phyloP scores from a whole-genome alignment of 2,329 filamentous ascomycete genomes.

The Fusarium sp. region DNA sequence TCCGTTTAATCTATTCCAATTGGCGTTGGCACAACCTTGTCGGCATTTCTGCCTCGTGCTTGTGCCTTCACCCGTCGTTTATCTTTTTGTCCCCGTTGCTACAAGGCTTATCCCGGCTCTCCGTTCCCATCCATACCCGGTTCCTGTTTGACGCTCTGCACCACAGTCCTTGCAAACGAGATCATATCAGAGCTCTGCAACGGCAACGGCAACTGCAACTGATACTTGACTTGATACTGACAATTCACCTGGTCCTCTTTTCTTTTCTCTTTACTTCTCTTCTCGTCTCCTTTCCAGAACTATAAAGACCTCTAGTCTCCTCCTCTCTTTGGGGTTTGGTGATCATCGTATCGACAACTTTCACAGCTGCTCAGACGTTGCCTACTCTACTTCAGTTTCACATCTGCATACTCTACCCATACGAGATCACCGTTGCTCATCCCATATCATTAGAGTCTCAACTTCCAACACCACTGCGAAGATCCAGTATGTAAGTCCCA shows the following conservation, averaged over 20 bases:
- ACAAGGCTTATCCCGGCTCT: constrained; percentile 36
- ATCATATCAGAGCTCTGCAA: constrained; percentile 28
- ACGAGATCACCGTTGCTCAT: not conserved
- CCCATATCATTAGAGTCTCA: constrained; percentile 9
- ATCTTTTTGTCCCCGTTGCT: constrained; percentile 36
- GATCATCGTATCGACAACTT: constrained; percentile 7
- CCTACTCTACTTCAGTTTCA: constrained; percentile 1
- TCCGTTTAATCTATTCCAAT: constrained; percentile 39
- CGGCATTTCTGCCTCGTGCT: constrained; percentile 39
- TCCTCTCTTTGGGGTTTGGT: constrained; percentile 11
- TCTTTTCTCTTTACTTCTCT: too few relatives aligned
- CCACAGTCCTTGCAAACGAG: constrained; percentile 37
- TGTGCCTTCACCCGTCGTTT: constrained; percentile 36
- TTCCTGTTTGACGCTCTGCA: too few relatives aligned
- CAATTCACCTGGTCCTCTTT: constrained; percentile 14
- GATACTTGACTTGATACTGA: not conserved
- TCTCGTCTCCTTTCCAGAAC: constrained; percentile 10
- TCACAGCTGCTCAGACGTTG: constrained; percentile 8
- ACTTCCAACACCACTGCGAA: not conserved
- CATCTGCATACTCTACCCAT: constrained; percentile 2
- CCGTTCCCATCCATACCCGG: constrained; percentile 29
- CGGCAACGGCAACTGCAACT: constrained; percentile 16
- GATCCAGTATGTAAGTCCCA: constrained; percentile 23
- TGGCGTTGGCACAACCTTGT: constrained; percentile 34
- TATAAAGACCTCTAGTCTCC: constrained; percentile 32